Evolutionary conservation across 1,139 yeast species (phyloP).

Genomic region (Debaryomyces sp.): DNA sequence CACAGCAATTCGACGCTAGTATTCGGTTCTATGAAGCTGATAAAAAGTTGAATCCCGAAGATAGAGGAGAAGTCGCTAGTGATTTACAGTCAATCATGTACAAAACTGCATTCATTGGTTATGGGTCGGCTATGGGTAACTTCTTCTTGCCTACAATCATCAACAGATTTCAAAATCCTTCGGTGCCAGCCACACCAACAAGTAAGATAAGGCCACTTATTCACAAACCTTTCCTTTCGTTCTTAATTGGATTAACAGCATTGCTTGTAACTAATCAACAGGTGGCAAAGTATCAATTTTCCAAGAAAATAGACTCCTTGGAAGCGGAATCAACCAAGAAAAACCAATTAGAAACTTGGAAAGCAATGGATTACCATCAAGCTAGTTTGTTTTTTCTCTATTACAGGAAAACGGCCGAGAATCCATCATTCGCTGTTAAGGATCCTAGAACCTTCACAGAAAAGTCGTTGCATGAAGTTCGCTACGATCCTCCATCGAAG

Average conservation of each 20-base stretch:
- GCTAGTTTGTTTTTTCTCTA: conserved; percentile 40
- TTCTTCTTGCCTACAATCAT: conserved; percentile 32
- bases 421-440: conserved; percentile 36
- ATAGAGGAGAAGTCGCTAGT: conserved; percentile 32
- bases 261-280: conserved; percentile 29
- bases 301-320: conserved; percentile 18
- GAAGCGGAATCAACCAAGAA: conserved; percentile 14
- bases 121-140: conserved; percentile 25
- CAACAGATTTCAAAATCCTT: conserved; percentile 12
- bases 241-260: conserved; percentile 32
- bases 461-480: conserved; percentile 29
- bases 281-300: conserved; percentile 27
- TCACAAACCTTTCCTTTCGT: conserved; percentile 38
- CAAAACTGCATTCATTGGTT: conserved; percentile 30
- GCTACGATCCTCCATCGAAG: conserved; percentile 24
- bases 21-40: conserved; percentile 49
- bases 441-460: conserved; percentile 40
- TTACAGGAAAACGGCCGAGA: conserved; percentile 35
- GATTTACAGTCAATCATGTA: conserved; percentile 33
- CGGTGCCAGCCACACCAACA: conserved; percentile 9
- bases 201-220: conserved; percentile 15
- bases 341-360: conserved; percentile 37
- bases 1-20: conserved; percentile 40
- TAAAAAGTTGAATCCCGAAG: conserved; percentile 31
- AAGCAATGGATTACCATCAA: conserved; percentile 40